Evolutionary conservation across 108 stramenopile species (phyloP), one percentile per base, ranked within the genome.

Genomic region (Cyclotella sp.): DNA sequence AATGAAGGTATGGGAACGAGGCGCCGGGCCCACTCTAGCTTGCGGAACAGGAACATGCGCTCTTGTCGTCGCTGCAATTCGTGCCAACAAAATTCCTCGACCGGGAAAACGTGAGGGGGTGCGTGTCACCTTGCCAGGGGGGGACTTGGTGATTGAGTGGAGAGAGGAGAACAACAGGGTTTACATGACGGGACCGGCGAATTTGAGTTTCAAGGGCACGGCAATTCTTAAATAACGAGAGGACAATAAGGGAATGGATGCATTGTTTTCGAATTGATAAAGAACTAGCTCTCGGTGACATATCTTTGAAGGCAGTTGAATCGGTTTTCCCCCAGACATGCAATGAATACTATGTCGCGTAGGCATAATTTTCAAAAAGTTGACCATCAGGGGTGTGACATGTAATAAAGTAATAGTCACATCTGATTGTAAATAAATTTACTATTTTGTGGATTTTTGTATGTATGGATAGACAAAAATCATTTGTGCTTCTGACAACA

Each of bases 31-130:
- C 16, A 99, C 98, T 0, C 83, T 98, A 49, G 98, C 98, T 9
- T 99, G 97, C 81, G 98, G 98, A 16, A 99, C 98, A 3, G 98
- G 98, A 24, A 89, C 98, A 9, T 99, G 98, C 76, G 98, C 98
- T 44, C 72, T 97, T 59, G 90, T 87, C 29, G 96, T 99, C 22
- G 97, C 98, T 15, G 96, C 95, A 42, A 93, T 96, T 68, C 89
- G 93, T 30, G 93, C 95, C 13, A 89, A 87, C 1, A 93, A 94
- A 83, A 92, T 96, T 71, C 93, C 93, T 15, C 52, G 85, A 13
- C 79, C 84, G 73, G 87, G 45, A 68, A 78, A 75, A 42, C 84
- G 76, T 61, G 82, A 61, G 60, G 11, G 84, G 46, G 84, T 83
- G 12, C 70, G 90, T 26, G 96, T 95, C 9, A 95, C 96, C n/a